These are phyloP conservation scores for Vanderwaltozyma tropicalis DNA, from an alignment of 805 yeast genomes.

Conservation along the genomic window DNA sequence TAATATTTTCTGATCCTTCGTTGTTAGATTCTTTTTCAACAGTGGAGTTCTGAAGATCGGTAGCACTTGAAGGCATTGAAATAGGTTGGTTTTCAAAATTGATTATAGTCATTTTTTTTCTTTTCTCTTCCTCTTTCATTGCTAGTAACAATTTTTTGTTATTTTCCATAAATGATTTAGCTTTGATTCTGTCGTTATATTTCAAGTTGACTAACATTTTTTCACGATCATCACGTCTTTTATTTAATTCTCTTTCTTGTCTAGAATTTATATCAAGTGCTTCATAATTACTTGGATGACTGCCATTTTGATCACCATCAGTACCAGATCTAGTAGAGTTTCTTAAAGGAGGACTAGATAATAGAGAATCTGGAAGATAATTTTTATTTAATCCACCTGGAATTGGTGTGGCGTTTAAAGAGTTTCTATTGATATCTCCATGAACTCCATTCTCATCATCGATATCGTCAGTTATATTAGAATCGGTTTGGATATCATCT, in stretches of 20 bases:
- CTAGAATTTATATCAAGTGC: slow-evolving; percentile 1
- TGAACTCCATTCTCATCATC: slow-evolving; percentile 3
- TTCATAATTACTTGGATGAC: too few relatives aligned
- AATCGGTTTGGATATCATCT: background rate
- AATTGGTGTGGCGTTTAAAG: background rate
- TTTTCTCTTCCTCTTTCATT: slow-evolving; percentile 26
- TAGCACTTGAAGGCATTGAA: background rate
- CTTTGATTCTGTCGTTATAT: slow-evolving; percentile 26
- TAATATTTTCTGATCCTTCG: too few relatives aligned
- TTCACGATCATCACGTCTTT: slow-evolving; percentile 24
- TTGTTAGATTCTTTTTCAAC: background rate
- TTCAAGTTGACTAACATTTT: slow-evolving; percentile 28
- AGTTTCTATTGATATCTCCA: slow-evolving; percentile 1
- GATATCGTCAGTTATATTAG: slow-evolving; percentile 3
- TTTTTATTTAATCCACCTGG: background rate
- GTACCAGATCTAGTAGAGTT: background rate
- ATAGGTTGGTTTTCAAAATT: background rate
- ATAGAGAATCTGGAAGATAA: background rate
- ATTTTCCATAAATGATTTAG: slow-evolving; percentile 27
- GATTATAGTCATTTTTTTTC: slow-evolving; percentile 15
- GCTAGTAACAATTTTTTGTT: slow-evolving; percentile 25
- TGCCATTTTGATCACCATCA: background rate
- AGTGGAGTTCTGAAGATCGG: background rate
- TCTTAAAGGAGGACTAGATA: background rate
- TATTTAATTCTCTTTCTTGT: slow-evolving; percentile 24